Evolutionary conservation across 768 basidiomycete genomes (phyloP).

Genomic region (Trametes meyenii): DNA sequence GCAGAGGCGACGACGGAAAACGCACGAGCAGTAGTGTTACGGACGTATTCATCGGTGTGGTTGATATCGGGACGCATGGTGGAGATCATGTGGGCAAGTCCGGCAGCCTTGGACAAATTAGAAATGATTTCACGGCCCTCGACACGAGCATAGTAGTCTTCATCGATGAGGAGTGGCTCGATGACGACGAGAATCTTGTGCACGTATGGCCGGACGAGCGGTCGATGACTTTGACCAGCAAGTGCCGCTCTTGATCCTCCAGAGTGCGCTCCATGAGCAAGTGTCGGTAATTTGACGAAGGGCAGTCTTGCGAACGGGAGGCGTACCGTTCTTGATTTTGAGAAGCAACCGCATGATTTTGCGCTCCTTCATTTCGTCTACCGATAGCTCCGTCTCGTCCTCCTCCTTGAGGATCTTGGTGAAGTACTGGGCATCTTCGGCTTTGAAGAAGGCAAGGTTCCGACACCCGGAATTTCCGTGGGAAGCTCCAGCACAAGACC

Average conservation of each 20-base stretch:
- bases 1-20: conserved; percentile 99
- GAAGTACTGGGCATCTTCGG: conserved; percentile 98
- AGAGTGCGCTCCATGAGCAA: conserved; percentile 97
- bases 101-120: conserved; percentile 97
- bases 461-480: conserved; percentile 97
- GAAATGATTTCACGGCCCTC: conserved; percentile 99
- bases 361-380: conserved; percentile 99
- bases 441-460: conserved; percentile 96
- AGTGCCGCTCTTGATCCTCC: conserved; percentile 97
- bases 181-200: conserved; percentile 99
- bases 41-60: conserved; percentile 98
- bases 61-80: conserved; percentile 99
- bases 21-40: conserved; percentile 98
- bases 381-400: conserved; percentile 88
- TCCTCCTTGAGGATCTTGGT: conserved; percentile 95
- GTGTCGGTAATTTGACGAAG: conserved; percentile 99
- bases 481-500: conserved; percentile 92
- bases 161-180: conserved; percentile 97
- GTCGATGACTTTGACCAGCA: conserved; percentile 98
- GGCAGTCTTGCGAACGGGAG: conserved; percentile 96
- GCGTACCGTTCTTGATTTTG: conserved; percentile 99
- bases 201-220: conserved; percentile 97
- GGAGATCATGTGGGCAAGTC: conserved; percentile 99
- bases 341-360: conserved; percentile 98
- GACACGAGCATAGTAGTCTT: conserved; percentile 94